phyloP scores from a whole-genome alignment of 1,284 basidiomycete species.

The Ceratobasidium papillatum region DNA sequence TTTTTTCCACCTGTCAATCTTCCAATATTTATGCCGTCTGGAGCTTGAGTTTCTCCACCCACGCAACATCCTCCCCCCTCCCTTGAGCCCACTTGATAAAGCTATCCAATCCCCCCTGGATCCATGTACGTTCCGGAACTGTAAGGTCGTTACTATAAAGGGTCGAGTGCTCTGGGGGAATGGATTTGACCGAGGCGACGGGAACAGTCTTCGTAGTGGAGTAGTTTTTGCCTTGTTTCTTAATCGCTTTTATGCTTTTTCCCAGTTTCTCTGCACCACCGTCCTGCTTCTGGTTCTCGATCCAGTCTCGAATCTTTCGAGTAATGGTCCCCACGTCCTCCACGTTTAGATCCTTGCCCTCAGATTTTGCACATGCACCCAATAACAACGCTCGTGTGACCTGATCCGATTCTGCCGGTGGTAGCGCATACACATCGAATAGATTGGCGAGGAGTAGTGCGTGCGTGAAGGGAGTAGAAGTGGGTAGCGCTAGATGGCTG shows the following conservation, averaged over 20 bases:
- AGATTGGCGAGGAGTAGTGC: conserved; percentile 26
- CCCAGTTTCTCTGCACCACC: conserved; percentile 5
- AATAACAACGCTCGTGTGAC: conserved; percentile 25
- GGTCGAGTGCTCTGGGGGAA: neutral
- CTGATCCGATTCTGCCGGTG: conserved; percentile 16
- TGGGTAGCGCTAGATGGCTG: conserved; percentile 7
- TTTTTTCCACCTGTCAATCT: no score
- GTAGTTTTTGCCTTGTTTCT: neutral
- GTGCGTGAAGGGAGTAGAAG: conserved; percentile 27
- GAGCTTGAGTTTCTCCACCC: conserved; percentile 30
- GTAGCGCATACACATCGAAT: conserved; percentile 37
- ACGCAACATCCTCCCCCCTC: conserved; percentile 12
- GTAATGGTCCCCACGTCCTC: neutral
- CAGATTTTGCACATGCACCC: neutral
- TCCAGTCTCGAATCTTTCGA: conserved; percentile 13
- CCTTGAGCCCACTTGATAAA: conserved; percentile 21
- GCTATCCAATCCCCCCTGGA: neutral
- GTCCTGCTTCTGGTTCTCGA: neutral
- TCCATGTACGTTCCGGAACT: conserved; percentile 6
- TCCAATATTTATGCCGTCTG: neutral
- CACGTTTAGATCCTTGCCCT: neutral
- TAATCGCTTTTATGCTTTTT: neutral
- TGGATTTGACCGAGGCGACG: neutral
- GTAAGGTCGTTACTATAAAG: conserved; percentile 18
- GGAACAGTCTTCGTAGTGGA: neutral